Evolutionary conservation across 2,329 filamentous ascomycete genomes (phyloP).

Genomic region (Clonostachys rhizophaga): DNA sequence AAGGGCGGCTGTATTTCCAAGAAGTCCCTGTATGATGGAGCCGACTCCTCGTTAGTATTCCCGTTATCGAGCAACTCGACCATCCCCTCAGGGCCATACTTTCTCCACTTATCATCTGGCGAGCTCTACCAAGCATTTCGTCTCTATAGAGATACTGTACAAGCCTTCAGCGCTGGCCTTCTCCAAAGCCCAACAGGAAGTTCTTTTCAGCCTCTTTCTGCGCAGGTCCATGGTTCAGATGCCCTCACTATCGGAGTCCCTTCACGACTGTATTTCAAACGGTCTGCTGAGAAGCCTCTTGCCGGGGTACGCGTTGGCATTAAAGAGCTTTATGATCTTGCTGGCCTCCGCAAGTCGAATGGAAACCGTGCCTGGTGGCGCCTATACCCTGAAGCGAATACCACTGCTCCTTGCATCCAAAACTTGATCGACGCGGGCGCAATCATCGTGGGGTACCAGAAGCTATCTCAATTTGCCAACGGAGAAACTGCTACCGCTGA

Average conservation of each 20-base stretch:
- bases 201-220: conserved; percentile 23
- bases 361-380: conserved; percentile 56
- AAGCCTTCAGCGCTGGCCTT: conserved; percentile 21
- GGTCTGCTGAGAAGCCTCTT: conserved; percentile 47
- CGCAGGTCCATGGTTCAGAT: conserved; percentile 11
- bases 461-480: conserved; percentile 40
- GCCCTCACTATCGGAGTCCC: conserved; percentile 41
- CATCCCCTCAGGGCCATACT: conserved; percentile 27
- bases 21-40: conserved; percentile 7
- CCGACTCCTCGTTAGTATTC: conserved; percentile 8
- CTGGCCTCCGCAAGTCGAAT: conserved; percentile 46
- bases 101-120: conserved; percentile 22
- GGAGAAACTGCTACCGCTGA: conserved; percentile 41
- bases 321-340: conserved; percentile 59
- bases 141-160: conserved; percentile 26
- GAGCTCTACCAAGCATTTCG: conserved; percentile 24
- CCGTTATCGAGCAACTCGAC: conserved; percentile 6
- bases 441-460: conserved; percentile 40
- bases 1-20: conserved; percentile 7
- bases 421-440: conserved; percentile 56
- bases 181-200: conserved; percentile 18
- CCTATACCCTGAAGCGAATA: conserved; percentile 42
- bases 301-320: conserved; percentile 56
- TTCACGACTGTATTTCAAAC: conserved; percentile 54
- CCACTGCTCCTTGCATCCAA: conserved; percentile 47